These are phyloP conservation scores for Exobasidium cylindrosporum DNA, from an alignment of 1,284 basidiomycete species.

Conservation along the genomic window DNA sequence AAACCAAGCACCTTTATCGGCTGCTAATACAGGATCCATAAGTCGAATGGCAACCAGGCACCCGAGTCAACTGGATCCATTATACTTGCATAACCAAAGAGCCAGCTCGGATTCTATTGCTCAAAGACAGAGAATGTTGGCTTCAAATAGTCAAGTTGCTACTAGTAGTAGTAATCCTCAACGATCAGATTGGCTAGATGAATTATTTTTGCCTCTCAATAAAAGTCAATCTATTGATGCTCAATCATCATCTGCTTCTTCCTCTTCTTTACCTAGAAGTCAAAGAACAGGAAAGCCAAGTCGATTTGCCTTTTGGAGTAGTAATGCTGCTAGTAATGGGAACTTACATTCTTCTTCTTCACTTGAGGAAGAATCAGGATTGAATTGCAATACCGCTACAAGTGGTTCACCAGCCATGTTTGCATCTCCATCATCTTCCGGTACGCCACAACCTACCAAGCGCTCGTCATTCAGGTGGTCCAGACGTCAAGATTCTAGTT, in stretches of 20 bases:
- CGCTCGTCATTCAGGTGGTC: conserved; percentile 4
- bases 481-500: neutral
- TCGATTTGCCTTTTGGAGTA: conserved; percentile 11
- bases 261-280: neutral
- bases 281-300: neutral
- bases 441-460: neutral
- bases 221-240: neutral
- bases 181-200: conserved; percentile 6
- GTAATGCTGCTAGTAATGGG: neutral
- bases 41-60: neutral
- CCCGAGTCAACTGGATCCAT: neutral
- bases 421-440: no score
- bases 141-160: neutral
- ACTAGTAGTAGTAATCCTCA: neutral
- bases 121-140: neutral
- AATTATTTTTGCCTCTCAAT: conserved; percentile 5
- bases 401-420: neutral
- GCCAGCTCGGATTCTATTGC: conserved; percentile 8
- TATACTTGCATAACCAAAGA: neutral
- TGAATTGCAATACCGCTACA: neutral
- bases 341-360: no score
- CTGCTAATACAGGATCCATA: neutral
- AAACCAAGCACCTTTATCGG: neutral
- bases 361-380: neutral
- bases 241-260: neutral